phyloP scores from a whole-genome alignment of 2,329 filamentous ascomycete genomes.

The Aspergillus spinulosporus region DNA sequence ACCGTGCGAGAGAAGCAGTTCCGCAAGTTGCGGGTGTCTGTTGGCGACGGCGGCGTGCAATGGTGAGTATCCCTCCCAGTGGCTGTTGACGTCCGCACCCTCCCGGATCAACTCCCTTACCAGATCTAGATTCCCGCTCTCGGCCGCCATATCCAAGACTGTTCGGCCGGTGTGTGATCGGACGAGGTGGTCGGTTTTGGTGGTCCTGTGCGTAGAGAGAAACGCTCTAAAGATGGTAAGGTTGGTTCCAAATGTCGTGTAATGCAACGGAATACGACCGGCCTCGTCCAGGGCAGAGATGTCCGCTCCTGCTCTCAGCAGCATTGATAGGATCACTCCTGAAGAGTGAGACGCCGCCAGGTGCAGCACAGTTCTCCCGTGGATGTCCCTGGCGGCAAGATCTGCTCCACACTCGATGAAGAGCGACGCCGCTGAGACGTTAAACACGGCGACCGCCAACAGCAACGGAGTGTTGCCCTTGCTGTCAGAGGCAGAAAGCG shows the following conservation, averaged over 20 bases:
- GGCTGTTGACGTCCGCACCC: neutral
- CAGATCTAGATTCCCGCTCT: neutral
- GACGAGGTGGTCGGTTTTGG: neutral
- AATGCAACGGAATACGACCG: conserved; percentile 5
- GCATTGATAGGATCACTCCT: neutral
- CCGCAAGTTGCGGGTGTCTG: neutral
- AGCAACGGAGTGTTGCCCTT: conserved; percentile 2
- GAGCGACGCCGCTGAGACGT: neutral
- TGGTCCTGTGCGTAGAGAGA: neutral
- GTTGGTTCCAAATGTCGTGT: neutral
- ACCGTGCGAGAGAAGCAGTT: neutral
- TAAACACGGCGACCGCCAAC: conserved; percentile 1
- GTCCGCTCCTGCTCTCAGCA: neutral
- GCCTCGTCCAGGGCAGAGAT: neutral
- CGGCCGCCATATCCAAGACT: neutral
- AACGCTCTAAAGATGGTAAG: neutral
- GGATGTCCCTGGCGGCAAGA: neutral
- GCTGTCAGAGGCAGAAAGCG: neutral
- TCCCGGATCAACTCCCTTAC: neutral
- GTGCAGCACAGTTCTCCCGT: neutral
- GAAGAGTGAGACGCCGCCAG: neutral
- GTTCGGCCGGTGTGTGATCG: neutral
- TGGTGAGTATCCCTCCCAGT: neutral
- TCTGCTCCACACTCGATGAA: neutral
- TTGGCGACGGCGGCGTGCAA: conserved; percentile 2